Conservation (phyloP, 2,329 filamentous ascomycete genomes). For the Trichoderma sp. region DNA sequence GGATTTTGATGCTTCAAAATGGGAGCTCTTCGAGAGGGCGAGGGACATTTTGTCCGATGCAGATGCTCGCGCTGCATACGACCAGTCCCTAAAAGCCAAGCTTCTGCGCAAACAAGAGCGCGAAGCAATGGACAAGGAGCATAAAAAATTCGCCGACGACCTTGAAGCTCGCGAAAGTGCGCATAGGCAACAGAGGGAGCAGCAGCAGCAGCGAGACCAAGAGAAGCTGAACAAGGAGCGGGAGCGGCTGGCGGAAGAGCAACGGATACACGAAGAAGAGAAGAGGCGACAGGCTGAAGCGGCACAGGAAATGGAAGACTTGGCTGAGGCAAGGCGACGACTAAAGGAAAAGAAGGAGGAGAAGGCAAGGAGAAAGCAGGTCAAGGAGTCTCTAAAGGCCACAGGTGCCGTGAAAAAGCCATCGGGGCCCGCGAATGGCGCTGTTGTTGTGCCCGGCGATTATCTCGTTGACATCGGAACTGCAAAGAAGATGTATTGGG, state of each 20-base stretch:
- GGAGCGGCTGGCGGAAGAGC: conserved; percentile 43
- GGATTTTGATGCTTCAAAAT: conserved; percentile 76
- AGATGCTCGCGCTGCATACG: conserved; percentile 74
- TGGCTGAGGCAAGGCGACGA: conserved; percentile 44
- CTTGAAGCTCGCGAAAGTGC: conserved; percentile 77
- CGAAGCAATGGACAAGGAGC: conserved; percentile 72
- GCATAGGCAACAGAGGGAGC: conserved; percentile 62
- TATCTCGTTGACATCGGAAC: conserved; percentile 39
- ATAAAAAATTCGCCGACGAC: conserved; percentile 81
- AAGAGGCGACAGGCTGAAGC: conserved; percentile 42
- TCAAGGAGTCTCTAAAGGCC: conserved; percentile 42
- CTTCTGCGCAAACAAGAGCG: conserved; percentile 71
- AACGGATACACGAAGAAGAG: conserved; percentile 46
- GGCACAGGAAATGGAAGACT: conserved; percentile 46
- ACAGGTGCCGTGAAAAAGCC: conserved; percentile 31
- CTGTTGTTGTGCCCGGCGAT: conserved; percentile 44
- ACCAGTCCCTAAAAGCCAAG: conserved; percentile 72
- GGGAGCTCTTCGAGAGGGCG: conserved; percentile 84
- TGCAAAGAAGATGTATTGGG: conserved; percentile 45
- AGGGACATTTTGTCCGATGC: conserved; percentile 78
- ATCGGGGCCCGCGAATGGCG: conserved; percentile 41
- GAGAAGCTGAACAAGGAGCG: conserved; percentile 46
- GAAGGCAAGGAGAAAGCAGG: conserved; percentile 45
- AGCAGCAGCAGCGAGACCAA: conserved; percentile 43
- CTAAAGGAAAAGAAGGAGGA: conserved; percentile 49